Conservation (phyloP, 2,329 filamentous ascomycete genomes). For the Clarireedia paspali region DNA sequence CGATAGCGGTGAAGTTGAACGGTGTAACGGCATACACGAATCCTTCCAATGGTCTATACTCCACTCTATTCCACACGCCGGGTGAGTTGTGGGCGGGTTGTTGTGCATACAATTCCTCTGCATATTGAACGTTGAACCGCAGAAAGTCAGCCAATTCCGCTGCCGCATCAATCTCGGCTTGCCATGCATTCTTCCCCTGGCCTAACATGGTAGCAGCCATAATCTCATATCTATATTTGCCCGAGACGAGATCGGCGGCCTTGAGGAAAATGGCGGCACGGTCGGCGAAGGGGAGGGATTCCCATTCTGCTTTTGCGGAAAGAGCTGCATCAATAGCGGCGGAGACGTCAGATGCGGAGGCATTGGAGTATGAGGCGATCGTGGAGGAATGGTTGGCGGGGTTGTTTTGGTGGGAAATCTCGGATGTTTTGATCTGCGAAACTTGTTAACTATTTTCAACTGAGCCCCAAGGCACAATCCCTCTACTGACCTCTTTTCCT, state of each 20-base stretch:
- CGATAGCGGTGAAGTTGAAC: constrained; percentile 96
- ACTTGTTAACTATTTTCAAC: not conserved
- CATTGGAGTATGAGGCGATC: constrained; percentile 80
- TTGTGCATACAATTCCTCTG: constrained; percentile 79
- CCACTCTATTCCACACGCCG: constrained; percentile 85
- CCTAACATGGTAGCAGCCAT: constrained; percentile 95
- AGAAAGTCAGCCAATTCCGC: constrained; percentile 90
- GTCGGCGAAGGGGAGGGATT: constrained; percentile 78
- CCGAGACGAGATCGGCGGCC: constrained; percentile 81
- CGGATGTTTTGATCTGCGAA: constrained; percentile 55
- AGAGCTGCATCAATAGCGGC: constrained; percentile 27
- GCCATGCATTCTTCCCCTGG: constrained; percentile 97
- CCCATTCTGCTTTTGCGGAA: constrained; percentile 69
- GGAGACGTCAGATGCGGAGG: constrained; percentile 66
- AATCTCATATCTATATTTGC: constrained; percentile 91
- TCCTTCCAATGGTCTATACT: constrained; percentile 83
- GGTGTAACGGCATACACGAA: constrained; percentile 92
- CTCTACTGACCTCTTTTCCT: constrained; percentile 61
- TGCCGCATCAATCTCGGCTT: constrained; percentile 92
- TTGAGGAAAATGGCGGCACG: constrained; percentile 91
- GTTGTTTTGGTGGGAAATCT: constrained; percentile 66
- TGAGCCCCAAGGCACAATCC: not conserved
- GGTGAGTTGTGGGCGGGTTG: constrained; percentile 79
- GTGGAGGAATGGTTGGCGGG: constrained; percentile 70
- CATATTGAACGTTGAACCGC: constrained; percentile 89